Conservation (phyloP, 371 early-diverging fungal genomes). For the Capillidium rhysosporum region DNA sequence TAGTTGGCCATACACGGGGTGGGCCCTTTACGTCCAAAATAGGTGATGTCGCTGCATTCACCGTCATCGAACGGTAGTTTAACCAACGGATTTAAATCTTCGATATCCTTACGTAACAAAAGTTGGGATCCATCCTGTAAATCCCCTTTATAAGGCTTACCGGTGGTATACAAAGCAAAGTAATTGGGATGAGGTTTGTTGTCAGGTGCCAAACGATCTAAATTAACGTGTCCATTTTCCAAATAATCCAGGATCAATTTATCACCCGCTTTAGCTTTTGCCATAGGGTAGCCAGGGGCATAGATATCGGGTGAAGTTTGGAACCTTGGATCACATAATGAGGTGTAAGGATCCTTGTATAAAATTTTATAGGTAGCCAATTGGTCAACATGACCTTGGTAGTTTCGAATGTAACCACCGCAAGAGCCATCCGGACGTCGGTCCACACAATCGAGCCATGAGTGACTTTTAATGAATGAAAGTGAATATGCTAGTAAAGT, state of each 20-base stretch:
- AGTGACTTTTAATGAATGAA: conserved; percentile 1
- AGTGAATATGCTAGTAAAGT: too few relatives aligned
- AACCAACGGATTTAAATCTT: neutral
- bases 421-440: conserved; percentile 10
- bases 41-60: conserved; percentile 1
- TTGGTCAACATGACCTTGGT: conserved; percentile 1
- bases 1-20: conserved; percentile 12
- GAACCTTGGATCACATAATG: neutral
- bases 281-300: neutral
- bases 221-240: conserved; percentile 2
- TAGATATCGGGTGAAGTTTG: neutral
- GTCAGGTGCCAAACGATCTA: neutral
- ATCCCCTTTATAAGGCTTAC: neutral
- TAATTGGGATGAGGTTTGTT: neutral
- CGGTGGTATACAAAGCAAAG: neutral
- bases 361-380: neutral
- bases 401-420: conserved; percentile 8
- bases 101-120: neutral
- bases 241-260: neutral
- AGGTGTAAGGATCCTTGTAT: neutral
- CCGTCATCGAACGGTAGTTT: neutral
- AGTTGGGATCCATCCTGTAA: neutral
- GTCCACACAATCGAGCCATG: conserved; percentile 15
- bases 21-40: neutral
- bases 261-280: neutral